Evolutionary conservation across 2,329 filamentous ascomycete species (phyloP).

Genomic region (Didymella arachidicola): DNA sequence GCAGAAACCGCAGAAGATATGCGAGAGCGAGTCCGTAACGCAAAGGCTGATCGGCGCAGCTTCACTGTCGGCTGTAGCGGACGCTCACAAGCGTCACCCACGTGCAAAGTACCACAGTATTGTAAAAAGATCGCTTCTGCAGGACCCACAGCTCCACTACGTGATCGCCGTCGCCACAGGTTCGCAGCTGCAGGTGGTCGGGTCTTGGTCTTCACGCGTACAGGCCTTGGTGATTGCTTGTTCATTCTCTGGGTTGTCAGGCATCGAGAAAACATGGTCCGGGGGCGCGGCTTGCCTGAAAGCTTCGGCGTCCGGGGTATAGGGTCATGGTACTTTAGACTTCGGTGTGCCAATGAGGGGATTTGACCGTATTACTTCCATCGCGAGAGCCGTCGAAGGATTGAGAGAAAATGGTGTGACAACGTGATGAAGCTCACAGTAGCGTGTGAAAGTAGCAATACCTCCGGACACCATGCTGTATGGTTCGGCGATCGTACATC

Average conservation of each 20-base stretch:
- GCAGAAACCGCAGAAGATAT: background rate
- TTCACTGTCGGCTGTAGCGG: constrained; percentile 1
- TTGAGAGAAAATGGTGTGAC: background rate
- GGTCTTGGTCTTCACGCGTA: background rate
- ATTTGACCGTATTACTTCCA: background rate
- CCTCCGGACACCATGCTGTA: background rate
- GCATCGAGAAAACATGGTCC: background rate
- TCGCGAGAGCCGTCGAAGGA: background rate
- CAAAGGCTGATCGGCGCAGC: background rate
- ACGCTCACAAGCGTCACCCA: constrained; percentile 1
- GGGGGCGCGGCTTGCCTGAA: background rate
- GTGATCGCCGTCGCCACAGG: constrained; percentile 18
- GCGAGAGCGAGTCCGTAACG: background rate
- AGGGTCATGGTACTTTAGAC: background rate
- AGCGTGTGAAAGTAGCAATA: background rate
- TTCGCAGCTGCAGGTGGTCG: constrained; percentile 10
- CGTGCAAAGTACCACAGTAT: too few species aligned
- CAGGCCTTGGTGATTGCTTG: constrained; percentile 8
- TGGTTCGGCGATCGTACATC: background rate
- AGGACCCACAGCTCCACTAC: constrained; percentile 15
- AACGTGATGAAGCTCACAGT: background rate
- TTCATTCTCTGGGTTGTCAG: background rate
- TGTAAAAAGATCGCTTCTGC: constrained; percentile 8
- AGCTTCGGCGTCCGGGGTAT: background rate
- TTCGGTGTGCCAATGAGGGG: background rate